phyloP scores from a whole-genome alignment of 148 eudicot genomes.

The Camellia japonica region DNA sequence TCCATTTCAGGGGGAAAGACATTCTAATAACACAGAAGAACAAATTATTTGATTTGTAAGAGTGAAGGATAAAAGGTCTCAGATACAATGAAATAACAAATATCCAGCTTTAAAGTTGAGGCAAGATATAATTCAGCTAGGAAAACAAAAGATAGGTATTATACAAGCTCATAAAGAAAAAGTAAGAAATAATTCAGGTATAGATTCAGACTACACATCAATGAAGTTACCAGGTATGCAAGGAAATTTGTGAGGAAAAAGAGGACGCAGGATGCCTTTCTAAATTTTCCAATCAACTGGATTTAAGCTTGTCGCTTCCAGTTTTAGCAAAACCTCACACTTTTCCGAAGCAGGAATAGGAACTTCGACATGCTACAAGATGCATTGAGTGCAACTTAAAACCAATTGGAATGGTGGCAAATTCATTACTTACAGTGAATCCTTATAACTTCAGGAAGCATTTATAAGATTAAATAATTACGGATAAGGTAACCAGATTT shows the following conservation, averaged over 20 bases:
- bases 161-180: background rate
- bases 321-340: slow-evolving; percentile 63
- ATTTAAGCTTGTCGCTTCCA: slow-evolving; percentile 77
- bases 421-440: background rate
- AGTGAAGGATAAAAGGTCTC: too few relatives aligned
- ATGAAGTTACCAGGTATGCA: slow-evolving; percentile 53
- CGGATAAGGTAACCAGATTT: background rate
- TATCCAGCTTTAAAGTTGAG: background rate
- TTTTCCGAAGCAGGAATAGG: slow-evolving; percentile 61
- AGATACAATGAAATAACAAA: background rate
- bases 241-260: slow-evolving; percentile 67
- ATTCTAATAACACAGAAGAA: too few relatives aligned
- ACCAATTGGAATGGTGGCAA: background rate
- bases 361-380: slow-evolving; percentile 71
- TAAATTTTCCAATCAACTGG: slow-evolving; percentile 79
- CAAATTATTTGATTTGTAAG: too few relatives aligned
- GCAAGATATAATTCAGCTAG: background rate
- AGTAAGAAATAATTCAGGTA: background rate
- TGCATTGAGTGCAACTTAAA: background rate
- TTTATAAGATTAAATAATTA: too few relatives aligned
- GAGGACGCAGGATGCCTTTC: slow-evolving; percentile 50
- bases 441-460: background rate
- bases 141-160: background rate
- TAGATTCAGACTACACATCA: background rate
- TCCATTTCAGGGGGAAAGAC: too few relatives aligned